Conservation (phyloP, 2,329 filamentous ascomycete genomes). For the Ophiostoma ulmi region DNA sequence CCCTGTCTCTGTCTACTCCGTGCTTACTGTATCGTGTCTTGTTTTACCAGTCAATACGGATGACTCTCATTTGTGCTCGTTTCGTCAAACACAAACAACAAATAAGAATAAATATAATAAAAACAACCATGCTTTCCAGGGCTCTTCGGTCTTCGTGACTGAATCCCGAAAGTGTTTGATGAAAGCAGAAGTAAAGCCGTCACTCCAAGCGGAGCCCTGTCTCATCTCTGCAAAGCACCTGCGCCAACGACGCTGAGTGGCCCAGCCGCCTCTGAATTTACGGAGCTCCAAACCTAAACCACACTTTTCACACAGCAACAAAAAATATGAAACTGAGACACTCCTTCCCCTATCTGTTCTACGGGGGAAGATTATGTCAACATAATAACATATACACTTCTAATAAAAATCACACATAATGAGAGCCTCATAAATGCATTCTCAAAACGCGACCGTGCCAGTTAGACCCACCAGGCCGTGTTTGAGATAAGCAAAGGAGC, state of each 20-base stretch:
- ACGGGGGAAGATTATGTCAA: background rate
- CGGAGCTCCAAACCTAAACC: background rate
- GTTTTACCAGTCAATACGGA: background rate
- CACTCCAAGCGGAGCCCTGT: constrained; percentile 17
- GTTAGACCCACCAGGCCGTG: constrained; percentile 21
- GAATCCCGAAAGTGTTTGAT: background rate
- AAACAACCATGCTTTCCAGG: too few relatives aligned
- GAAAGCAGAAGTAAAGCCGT: background rate
- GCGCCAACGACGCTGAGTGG: background rate
- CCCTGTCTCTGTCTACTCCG: too few relatives aligned
- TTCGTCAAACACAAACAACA: background rate
- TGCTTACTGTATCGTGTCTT: background rate
- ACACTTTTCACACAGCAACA: background rate
- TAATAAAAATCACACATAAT: background rate
- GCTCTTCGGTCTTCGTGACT: too few relatives aligned
- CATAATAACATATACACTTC: background rate
- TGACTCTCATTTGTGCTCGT: background rate
- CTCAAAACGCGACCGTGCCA: constrained; percentile 26
- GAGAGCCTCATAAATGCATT: constrained; percentile 16
- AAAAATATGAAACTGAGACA: constrained; percentile 4
- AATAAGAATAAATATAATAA: too few relatives aligned
- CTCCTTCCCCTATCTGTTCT: background rate
- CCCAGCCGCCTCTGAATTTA: background rate
- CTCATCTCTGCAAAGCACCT: constrained; percentile 18
- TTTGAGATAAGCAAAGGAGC: constrained; percentile 23